These are phyloP conservation scores for Podospora appendiculata DNA, from an alignment of 495 filamentous ascomycete genomes.

Conservation along the genomic window DNA sequence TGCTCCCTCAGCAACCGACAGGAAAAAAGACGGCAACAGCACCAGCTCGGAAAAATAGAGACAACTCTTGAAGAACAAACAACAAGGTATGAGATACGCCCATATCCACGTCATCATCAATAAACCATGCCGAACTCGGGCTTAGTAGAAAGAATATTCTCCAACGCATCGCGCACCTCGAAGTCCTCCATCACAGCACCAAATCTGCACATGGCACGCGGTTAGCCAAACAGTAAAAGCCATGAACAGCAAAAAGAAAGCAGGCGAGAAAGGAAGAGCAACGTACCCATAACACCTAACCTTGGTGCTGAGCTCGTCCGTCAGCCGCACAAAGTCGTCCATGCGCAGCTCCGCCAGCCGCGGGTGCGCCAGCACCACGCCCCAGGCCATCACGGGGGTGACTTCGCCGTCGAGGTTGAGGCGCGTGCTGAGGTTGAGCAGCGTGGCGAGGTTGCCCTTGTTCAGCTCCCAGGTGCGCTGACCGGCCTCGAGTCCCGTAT, in stretches of 20 bases:
- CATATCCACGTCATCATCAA: constrained; percentile 4
- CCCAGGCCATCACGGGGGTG: constrained; percentile 95
- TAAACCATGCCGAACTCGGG: constrained; percentile 36
- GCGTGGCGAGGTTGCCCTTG: constrained; percentile 64
- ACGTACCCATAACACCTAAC: constrained; percentile 91
- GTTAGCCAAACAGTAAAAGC: no score
- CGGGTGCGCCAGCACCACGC: constrained; percentile 66
- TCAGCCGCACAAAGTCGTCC: constrained; percentile 66
- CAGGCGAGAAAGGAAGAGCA: constrained; percentile 4
- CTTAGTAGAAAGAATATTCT: constrained; percentile 60
- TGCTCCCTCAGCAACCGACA: neutral
- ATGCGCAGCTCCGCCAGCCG: constrained; percentile 53
- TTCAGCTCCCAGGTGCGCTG: constrained; percentile 62
- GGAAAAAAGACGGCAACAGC: neutral
- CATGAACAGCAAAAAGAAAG: neutral
- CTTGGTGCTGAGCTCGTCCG: constrained; percentile 66
- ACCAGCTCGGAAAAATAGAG: neutral
- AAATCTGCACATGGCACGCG: constrained; percentile 42
- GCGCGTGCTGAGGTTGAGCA: constrained; percentile 76
- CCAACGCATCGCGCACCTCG: constrained; percentile 79
- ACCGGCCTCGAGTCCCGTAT: constrained; percentile 26
- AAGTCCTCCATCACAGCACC: constrained; percentile 86
- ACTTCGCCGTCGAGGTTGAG: constrained; percentile 87
- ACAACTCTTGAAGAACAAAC: neutral
- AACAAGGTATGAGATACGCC: neutral